A percentile compares a stretch with the other conserved stretches of the same genome.
Evolutionary conservation across 176 grass and related monocot genomes (phyloP).

Genomic region (Puccinellia tenuiflora): DNA sequence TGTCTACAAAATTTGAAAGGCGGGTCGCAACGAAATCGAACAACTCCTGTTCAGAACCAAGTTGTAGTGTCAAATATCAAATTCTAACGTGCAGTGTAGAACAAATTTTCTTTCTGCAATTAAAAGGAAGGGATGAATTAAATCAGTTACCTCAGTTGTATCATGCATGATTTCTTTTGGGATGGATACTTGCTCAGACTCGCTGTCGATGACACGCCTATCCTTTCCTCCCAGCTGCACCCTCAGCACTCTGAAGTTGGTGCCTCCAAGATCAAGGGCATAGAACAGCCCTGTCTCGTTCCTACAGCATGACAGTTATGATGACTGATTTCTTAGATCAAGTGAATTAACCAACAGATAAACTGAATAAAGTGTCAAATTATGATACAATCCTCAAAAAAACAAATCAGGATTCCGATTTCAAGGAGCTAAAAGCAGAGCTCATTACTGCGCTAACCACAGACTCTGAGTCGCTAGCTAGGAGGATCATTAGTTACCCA

Average conservation of each 20-base stretch:
- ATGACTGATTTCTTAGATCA: no score
- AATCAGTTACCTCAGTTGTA: not conserved
- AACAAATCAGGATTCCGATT: no score
- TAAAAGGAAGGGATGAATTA: not conserved
- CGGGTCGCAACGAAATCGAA: constrained; percentile 34
- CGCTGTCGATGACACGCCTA: constrained; percentile 3
- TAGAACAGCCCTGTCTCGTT: no score
- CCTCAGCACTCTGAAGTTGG: no score
- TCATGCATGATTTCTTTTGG: constrained; percentile 45
- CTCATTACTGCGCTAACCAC: not conserved
- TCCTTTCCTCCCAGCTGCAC: no score
- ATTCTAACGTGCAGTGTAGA: no score
- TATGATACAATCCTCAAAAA: no score
- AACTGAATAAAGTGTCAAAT: not conserved
- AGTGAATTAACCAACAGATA: no score
- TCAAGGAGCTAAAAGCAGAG: not conserved
- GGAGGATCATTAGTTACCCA: constrained; percentile 10
- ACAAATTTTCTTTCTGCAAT: not conserved
- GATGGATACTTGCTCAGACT: constrained; percentile 45
- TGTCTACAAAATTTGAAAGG: constrained; percentile 25
- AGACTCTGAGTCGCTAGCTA: not conserved
- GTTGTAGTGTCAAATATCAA: no score
- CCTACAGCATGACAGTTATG: no score
- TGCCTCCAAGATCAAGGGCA: no score
- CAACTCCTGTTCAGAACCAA: constrained; percentile 22